Conservation (phyloP, 2,329 filamentous ascomycete species). For the Ophiostoma himal-ulmi region DNA sequence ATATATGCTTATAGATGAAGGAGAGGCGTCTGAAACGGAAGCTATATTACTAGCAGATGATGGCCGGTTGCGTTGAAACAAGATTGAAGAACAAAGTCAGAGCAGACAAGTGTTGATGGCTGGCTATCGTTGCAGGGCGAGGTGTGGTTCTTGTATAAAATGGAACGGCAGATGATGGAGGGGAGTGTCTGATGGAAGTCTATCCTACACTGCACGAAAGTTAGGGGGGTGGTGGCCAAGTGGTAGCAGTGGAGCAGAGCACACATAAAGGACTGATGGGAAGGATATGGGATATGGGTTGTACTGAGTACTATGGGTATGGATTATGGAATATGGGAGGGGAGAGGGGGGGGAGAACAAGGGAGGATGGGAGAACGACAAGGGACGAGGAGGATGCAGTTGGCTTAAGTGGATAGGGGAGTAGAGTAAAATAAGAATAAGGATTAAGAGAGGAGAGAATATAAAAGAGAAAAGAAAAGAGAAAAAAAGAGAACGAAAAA, state of each 20-base stretch:
- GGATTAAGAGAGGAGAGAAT: neutral
- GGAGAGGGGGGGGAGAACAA: neutral
- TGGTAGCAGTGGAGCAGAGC: slow-evolving; percentile 22
- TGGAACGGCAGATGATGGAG: slow-evolving; percentile 45
- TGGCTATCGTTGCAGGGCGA: slow-evolving; percentile 37
- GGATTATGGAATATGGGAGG: slow-evolving; percentile 12
- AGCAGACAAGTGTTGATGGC: slow-evolving; percentile 29
- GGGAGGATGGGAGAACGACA: slow-evolving; percentile 8
- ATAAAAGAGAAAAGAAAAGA: neutral
- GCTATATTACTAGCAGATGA: slow-evolving; percentile 19
- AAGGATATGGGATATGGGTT: slow-evolving; percentile 6
- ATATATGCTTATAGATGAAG: slow-evolving; percentile 16
- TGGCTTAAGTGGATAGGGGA: neutral
- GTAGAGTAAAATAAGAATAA: slow-evolving; percentile 14
- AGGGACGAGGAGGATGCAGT: neutral
- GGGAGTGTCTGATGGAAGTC: slow-evolving; percentile 40
- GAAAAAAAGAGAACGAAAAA: neutral
- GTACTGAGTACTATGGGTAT: slow-evolving; percentile 3
- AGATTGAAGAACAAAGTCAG: slow-evolving; percentile 29
- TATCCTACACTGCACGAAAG: slow-evolving; percentile 29
- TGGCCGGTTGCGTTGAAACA: slow-evolving; percentile 27
- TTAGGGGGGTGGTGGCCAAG: slow-evolving; percentile 34
- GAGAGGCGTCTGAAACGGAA: neutral
- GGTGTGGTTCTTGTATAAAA: slow-evolving; percentile 46
- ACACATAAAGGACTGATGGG: slow-evolving; percentile 1